Percentiles rank a stretch among this genome's conserved stretches.
Evolutionary conservation across 2,329 filamentous ascomycete species (phyloP).

Genomic region (Hymenoscyphus repandus): DNA sequence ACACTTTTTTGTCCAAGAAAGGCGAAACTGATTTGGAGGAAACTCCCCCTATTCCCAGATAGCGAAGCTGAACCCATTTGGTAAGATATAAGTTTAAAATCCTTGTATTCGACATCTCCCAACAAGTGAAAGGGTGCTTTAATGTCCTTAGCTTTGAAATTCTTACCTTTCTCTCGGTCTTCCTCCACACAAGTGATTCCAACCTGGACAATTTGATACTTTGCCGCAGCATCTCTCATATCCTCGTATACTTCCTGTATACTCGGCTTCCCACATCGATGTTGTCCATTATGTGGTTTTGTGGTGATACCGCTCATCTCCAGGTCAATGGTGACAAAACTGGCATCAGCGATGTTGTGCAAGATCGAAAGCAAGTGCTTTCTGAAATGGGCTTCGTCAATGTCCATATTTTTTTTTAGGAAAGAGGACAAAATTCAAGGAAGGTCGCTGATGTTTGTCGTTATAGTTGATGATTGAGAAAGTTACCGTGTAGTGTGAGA

Average conservation of each 20-base stretch:
- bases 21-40: too few species aligned
- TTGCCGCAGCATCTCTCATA: slow-evolving; percentile 53
- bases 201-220: slow-evolving; percentile 59
- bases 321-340: slow-evolving; percentile 60
- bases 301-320: slow-evolving; percentile 60
- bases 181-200: slow-evolving; percentile 62
- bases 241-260: slow-evolving; percentile 58
- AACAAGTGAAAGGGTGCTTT: background rate
- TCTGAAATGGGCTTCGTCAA: slow-evolving; percentile 44
- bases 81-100: too few species aligned
- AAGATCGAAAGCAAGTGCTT: slow-evolving; percentile 50
- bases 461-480: too few species aligned
- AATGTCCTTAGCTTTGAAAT: background rate
- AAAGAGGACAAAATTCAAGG: background rate
- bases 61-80: too few species aligned
- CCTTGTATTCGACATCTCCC: background rate
- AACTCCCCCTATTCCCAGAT: too few species aligned
- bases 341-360: slow-evolving; percentile 50
- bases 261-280: slow-evolving; percentile 39
- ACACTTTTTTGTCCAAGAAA: too few species aligned
- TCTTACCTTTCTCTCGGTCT: slow-evolving; percentile 42
- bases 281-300: slow-evolving; percentile 29
- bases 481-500: too few species aligned
- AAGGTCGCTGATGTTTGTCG: too few species aligned
- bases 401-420: slow-evolving; percentile 47